phyloP scores from a whole-genome alignment of 1,139 yeast genomes.

The Debaryomyces nepalensis region DNA sequence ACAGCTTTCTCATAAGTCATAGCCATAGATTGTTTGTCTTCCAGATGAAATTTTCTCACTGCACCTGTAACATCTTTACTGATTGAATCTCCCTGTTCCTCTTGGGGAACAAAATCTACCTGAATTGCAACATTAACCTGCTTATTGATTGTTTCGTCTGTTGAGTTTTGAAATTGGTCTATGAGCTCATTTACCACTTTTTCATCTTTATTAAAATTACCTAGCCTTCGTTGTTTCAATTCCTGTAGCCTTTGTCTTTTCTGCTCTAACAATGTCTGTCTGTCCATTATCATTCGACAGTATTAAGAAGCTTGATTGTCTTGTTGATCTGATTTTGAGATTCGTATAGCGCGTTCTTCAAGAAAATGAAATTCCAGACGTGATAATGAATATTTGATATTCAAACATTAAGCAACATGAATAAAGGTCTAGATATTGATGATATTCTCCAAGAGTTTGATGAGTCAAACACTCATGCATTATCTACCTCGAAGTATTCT shows the following conservation, averaged over 20 bases:
- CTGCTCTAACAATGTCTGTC: conserved; percentile 45
- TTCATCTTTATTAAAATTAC: conserved; percentile 19
- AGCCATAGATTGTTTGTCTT: too few relatives aligned
- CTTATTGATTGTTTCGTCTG: conserved; percentile 15
- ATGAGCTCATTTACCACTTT: conserved; percentile 27
- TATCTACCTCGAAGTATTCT: conserved; percentile 21
- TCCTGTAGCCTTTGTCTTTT: conserved; percentile 49
- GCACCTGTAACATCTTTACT: not conserved
- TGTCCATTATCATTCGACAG: conserved; percentile 30
- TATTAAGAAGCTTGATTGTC: not conserved
- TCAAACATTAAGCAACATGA: conserved; percentile 5
- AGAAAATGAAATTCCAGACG: too few relatives aligned
- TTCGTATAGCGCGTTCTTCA: conserved; percentile 16
- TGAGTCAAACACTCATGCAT: conserved; percentile 17
- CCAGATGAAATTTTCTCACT: not conserved
- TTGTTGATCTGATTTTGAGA: not conserved
- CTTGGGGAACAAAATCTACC: conserved; percentile 22
- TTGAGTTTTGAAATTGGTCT: conserved; percentile 20
- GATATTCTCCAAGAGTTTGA: conserved; percentile 73
- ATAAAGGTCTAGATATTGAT: conserved; percentile 55
- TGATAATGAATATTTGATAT: conserved; percentile 1
- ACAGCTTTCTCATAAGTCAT: conserved; percentile 37
- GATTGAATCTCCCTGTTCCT: not conserved
- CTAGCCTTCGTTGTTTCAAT: conserved; percentile 38
- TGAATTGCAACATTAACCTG: conserved; percentile 33